Conservation (phyloP, 441 rosid genomes). For the Euphorbia schlechtendalii region DNA sequence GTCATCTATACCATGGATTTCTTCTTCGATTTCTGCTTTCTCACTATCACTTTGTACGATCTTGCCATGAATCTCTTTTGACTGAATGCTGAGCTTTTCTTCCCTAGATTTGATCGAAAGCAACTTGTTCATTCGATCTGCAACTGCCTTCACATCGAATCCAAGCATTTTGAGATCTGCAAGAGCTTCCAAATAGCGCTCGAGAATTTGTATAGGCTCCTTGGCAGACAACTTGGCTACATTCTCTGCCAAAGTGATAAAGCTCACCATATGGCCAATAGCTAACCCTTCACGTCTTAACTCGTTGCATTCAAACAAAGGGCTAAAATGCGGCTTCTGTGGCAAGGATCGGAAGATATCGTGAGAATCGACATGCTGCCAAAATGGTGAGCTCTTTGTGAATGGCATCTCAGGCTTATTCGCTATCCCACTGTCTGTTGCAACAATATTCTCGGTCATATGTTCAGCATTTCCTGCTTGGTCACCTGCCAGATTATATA, state of each 20-base stretch:
- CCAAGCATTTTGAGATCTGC: not conserved
- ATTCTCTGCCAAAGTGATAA: constrained; percentile 4
- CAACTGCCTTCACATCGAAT: constrained; percentile 4
- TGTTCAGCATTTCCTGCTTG: not conserved
- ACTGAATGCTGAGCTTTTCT: not conserved
- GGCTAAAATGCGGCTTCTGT: constrained; percentile 15
- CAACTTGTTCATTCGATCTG: not conserved
- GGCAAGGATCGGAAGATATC: constrained; percentile 3
- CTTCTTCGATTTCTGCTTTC: constrained; percentile 1
- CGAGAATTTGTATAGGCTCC: not conserved
- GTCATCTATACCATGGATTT: constrained; percentile 2
- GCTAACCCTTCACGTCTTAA: constrained; percentile 11
- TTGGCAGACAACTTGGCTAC: not conserved
- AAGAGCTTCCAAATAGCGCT: constrained; percentile 7
- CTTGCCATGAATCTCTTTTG: constrained; percentile 1
- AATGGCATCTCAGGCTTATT: constrained; percentile 1
- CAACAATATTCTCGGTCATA: not conserved
- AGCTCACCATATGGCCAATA: constrained; percentile 12
- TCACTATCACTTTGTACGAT: not conserved
- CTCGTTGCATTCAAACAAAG: constrained; percentile 5
- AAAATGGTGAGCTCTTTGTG: constrained; percentile 1
- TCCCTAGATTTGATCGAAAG: not conserved
- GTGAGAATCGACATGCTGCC: constrained; percentile 12
- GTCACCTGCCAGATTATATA: constrained; percentile 1
- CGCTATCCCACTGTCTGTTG: not conserved